Percentiles rank a stretch among this genome's conserved stretches.
phyloP scores from a whole-genome alignment of 1,139 yeast species.

The Meyerozyma guilliermondii region DNA sequence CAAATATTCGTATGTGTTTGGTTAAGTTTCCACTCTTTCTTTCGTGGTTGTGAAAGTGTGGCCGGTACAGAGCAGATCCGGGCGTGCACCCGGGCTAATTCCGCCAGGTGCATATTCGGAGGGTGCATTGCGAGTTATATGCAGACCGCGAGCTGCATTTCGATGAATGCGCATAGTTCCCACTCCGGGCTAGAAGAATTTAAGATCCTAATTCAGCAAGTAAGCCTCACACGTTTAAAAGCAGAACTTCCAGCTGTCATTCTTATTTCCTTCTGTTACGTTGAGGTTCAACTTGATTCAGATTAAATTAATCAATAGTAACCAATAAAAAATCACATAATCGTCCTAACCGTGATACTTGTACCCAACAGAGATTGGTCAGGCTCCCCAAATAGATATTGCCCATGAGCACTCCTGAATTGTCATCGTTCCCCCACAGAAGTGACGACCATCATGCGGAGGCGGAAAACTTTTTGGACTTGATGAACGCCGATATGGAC shows the following conservation, averaged over 20 bases:
- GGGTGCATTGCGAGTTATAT: not conserved
- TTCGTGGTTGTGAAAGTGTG: too few relatives aligned
- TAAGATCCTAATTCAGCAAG: conserved; percentile 1
- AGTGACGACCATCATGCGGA: not conserved
- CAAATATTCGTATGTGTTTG: too few relatives aligned
- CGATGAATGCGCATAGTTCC: not conserved
- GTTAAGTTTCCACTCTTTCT: not conserved
- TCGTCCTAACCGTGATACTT: too few relatives aligned
- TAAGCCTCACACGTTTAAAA: conserved; percentile 1
- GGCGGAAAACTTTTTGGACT: conserved; percentile 10
- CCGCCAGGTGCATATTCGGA: conserved; percentile 1
- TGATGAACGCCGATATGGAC: conserved; percentile 34
- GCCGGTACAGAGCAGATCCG: not conserved
- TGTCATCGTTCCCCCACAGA: not conserved
- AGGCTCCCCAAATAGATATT: not conserved
- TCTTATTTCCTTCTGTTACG: not conserved
- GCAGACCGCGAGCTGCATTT: not conserved
- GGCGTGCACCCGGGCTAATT: not conserved
- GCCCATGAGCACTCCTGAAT: conserved; percentile 1
- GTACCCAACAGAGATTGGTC: too few relatives aligned
- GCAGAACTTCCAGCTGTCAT: not conserved
- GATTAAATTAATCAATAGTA: not conserved
- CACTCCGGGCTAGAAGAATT: not conserved
- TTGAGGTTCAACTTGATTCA: not conserved
- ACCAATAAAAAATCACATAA: not conserved